These are phyloP conservation scores for Microbotryum silenes-acaulis DNA, from an alignment of 1,284 basidiomycete species.

Conservation along the genomic window DNA sequence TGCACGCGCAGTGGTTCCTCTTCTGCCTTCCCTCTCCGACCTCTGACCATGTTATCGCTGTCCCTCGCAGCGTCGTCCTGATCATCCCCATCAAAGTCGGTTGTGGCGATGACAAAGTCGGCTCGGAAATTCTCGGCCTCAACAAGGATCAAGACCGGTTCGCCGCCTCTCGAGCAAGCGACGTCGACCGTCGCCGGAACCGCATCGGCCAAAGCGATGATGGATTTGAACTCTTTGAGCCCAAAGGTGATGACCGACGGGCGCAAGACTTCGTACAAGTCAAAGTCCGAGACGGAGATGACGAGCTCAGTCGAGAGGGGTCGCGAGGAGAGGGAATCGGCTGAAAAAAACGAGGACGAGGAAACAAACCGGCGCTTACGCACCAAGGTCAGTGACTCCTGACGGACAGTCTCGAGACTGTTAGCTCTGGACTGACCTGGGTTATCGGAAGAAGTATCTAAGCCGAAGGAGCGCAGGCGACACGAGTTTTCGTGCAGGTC, in stretches of 20 bases:
- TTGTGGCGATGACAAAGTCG: conserved; percentile 28
- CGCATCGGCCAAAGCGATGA: conserved; percentile 24
- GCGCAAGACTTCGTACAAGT: conserved; percentile 19
- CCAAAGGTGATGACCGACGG: conserved; percentile 19
- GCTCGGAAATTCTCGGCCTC: conserved; percentile 10
- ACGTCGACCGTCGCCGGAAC: conserved; percentile 4
- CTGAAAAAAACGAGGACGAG: not conserved
- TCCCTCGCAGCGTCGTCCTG: conserved; percentile 1
- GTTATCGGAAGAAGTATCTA: not conserved
- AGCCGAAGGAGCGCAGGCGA: conserved; percentile 21
- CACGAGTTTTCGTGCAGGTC: conserved; percentile 10
- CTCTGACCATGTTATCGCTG: conserved; percentile 4
- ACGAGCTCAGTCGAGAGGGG: conserved; percentile 23
- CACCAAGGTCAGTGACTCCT: not conserved
- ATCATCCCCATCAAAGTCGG: conserved; percentile 20
- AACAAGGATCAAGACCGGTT: conserved; percentile 18
- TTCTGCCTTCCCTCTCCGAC: not conserved
- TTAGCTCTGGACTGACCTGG: not conserved
- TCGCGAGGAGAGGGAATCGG: conserved; percentile 11
- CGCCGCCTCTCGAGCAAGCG: conserved; percentile 24
- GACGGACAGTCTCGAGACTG: not conserved
- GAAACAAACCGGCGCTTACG: not conserved
- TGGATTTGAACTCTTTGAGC: conserved; percentile 29
- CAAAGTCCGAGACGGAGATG: conserved; percentile 24
- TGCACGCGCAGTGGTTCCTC: not conserved